Percentiles rank a stretch among this genome's conserved stretches.
Evolutionary conservation across 164 flowering plant species (phyloP).

Genomic region (Aristolochia fimbriata): DNA sequence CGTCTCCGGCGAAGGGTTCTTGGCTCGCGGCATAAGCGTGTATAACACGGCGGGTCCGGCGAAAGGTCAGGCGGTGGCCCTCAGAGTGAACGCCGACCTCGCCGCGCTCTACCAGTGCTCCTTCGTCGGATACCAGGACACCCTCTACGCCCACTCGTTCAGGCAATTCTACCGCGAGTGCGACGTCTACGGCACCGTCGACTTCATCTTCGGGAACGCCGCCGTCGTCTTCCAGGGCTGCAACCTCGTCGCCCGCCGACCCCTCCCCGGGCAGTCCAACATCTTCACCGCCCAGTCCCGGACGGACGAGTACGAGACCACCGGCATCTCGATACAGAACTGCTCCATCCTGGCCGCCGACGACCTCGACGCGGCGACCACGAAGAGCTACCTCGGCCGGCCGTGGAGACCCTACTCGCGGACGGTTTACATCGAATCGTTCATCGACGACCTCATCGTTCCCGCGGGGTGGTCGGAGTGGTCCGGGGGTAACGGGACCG

Average conservation of each 20-base stretch:
- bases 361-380: slow-evolving; percentile 25
- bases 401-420: slow-evolving; percentile 66
- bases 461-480: slow-evolving; percentile 61
- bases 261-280: slow-evolving; percentile 51
- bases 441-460: slow-evolving; percentile 49
- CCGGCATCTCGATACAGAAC: slow-evolving; percentile 76
- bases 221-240: slow-evolving; percentile 68
- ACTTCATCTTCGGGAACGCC: slow-evolving; percentile 81
- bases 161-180: slow-evolving; percentile 81
- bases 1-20: slow-evolving; percentile 68
- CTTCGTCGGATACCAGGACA: slow-evolving; percentile 61
- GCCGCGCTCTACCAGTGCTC: slow-evolving; percentile 52
- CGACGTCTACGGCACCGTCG: slow-evolving; percentile 72
- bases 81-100: slow-evolving; percentile 65
- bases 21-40: slow-evolving; percentile 69
- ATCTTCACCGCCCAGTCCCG: slow-evolving; percentile 69
- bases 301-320: slow-evolving; percentile 40
- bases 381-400: slow-evolving; percentile 66
- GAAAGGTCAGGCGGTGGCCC: slow-evolving; percentile 80
- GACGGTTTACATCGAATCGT: slow-evolving; percentile 53
- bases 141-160: slow-evolving; percentile 68
- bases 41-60: slow-evolving; percentile 73
- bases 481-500: slow-evolving; percentile 28
- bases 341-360: slow-evolving; percentile 50
- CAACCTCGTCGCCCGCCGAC: slow-evolving; percentile 46